Evolutionary conservation across 139 green algal species (phyloP), one percentile per base, ranked within the genome.

Genomic region (Gonium pectorale): DNA sequence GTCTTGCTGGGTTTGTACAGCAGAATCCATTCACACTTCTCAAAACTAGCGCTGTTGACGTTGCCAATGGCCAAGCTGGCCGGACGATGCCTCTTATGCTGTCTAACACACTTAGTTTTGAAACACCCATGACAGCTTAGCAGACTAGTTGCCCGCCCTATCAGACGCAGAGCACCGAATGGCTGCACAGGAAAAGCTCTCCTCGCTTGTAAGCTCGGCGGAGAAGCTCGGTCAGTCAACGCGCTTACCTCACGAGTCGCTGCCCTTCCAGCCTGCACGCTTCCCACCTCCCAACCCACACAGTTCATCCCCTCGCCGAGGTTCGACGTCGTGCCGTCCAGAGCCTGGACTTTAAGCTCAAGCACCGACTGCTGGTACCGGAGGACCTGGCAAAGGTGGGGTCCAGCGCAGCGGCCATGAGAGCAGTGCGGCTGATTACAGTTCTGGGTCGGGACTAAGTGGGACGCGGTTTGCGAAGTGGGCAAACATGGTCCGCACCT

Each of bases 301-400:
- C 81, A 94, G 91, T 77, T 17, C 91, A 94, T 54, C 68, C 83
- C 21, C 74, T 93, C 15, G 80, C 51, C 5, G 91, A 94, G 27
- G 87, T 93, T 8, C 84, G 91, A 3, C 75, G 83, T 0, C 85
- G 91, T 15, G 74, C 90, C 0, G 64, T 93, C 27, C 82, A 93
- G 54, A 93, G 84, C 67, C 51, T 94, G 27, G 85, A 93, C 13
- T 94, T 94, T 83, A 94, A 94, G 60, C 73, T 89, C 26, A 93
- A 88, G 51, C 90, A 93, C 70, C 87, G 87, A 2, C 68, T 94
- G 24, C 31, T 92, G n/a, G 38, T 24, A 7, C 52, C 69, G 67
- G 88, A 80, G 8, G 91, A 91, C 9, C 40, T 93, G 0, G 54
- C 87, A 33, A 63, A 88, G 81, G 90, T 89, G 26, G 52, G 70